These are phyloP conservation scores for Hygrophoropsis aurantiaca DNA, from an alignment of 768 basidiomycete species.

Conservation along the genomic window DNA sequence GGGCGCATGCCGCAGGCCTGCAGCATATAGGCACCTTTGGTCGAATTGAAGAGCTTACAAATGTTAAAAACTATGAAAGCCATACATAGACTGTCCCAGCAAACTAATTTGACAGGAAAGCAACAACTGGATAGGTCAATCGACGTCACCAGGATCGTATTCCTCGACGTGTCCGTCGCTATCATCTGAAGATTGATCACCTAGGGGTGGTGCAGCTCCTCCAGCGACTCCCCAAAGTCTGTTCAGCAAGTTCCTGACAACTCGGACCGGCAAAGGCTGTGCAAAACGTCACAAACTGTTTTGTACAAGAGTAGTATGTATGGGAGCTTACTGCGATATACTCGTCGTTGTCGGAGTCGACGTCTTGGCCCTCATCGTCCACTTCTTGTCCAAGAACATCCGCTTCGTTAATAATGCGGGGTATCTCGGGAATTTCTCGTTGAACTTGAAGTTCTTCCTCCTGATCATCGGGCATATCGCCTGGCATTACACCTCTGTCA, in stretches of 20 bases:
- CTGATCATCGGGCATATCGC: slow-evolving; percentile 47
- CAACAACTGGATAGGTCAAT: neutral
- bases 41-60: too few relatives aligned
- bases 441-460: slow-evolving; percentile 17
- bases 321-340: slow-evolving; percentile 45
- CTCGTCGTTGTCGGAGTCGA: slow-evolving; percentile 47
- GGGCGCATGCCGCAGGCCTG: too few relatives aligned
- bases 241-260: slow-evolving; percentile 57
- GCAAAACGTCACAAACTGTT: neutral
- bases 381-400: slow-evolving; percentile 21
- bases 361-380: slow-evolving; percentile 38
- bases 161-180: slow-evolving; percentile 4
- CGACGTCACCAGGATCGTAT: slow-evolving; percentile 1
- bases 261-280: slow-evolving; percentile 59
- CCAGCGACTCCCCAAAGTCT: slow-evolving; percentile 55
- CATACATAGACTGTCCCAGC: neutral
- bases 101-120: neutral
- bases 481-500: slow-evolving; percentile 35
- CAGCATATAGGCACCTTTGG: too few relatives aligned
- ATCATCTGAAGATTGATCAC: slow-evolving; percentile 26
- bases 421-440: slow-evolving; percentile 5
- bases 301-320: neutral
- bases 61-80: too few relatives aligned
- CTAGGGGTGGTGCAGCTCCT: slow-evolving; percentile 14
- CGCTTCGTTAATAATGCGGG: slow-evolving; percentile 20